Conservation (phyloP, 2,329 filamentous ascomycete genomes). For the Didymosphaeria variabile region DNA sequence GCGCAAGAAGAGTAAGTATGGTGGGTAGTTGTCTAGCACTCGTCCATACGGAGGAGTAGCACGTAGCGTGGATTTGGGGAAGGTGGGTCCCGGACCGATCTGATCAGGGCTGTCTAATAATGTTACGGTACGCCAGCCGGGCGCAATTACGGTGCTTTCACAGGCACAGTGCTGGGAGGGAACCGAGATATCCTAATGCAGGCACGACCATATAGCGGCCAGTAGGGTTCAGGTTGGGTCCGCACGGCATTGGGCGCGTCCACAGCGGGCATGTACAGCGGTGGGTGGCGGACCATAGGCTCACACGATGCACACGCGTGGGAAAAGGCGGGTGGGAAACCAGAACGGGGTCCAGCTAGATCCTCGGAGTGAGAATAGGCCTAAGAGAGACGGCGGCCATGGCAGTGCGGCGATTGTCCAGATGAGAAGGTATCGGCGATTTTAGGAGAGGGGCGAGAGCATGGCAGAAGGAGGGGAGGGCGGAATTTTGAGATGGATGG, state of each 20-base stretch:
- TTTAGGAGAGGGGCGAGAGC: conserved; percentile 13
- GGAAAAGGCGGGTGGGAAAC: conserved; percentile 16
- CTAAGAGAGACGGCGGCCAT: conserved; percentile 31
- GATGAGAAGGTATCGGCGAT: conserved; percentile 12
- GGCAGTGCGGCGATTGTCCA: conserved; percentile 19
- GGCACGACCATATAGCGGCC: conserved; percentile 41
- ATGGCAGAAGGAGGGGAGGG: conserved; percentile 24
- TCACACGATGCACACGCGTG: conserved; percentile 14
- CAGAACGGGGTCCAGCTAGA: background rate
- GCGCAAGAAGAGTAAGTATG: conserved; percentile 50
- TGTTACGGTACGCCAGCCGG: conserved; percentile 28
- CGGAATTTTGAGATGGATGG: conserved; percentile 25
- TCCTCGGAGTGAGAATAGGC: conserved; percentile 2
- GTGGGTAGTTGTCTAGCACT: conserved; percentile 34
- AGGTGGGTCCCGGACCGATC: conserved; percentile 36
- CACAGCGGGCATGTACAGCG: conserved; percentile 27
- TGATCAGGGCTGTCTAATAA: conserved; percentile 35
- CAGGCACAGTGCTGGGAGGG: conserved; percentile 21
- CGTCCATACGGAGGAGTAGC: conserved; percentile 39
- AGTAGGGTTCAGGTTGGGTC: conserved; percentile 33
- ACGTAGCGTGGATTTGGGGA: conserved; percentile 31
- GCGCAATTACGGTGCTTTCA: conserved; percentile 32
- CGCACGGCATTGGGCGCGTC: conserved; percentile 43
- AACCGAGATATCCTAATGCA: conserved; percentile 29
- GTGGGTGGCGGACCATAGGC: conserved; percentile 20